A percentile compares a stretch with the other conserved stretches of the same genome.
phyloP scores from a whole-genome alignment of 768 basidiomycete genomes.

The Naganishia onofrii region DNA sequence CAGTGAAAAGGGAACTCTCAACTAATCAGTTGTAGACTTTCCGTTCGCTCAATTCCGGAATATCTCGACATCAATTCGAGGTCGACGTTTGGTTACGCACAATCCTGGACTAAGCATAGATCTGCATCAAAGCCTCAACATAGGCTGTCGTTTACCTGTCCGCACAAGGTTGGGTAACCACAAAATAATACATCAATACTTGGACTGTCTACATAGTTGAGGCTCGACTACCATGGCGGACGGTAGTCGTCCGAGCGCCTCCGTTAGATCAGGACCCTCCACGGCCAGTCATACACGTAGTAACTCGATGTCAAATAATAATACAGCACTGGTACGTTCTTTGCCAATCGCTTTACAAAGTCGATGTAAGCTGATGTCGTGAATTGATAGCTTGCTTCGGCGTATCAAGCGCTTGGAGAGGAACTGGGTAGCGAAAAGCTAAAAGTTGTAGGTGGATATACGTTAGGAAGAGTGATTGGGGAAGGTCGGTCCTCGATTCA shows the following conservation, averaged over 20 bases:
- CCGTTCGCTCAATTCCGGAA: neutral
- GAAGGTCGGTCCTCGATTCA: conserved; percentile 65
- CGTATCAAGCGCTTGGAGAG: conserved; percentile 95
- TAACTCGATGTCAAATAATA: conserved; percentile 20
- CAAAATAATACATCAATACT: neutral
- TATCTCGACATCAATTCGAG: neutral
- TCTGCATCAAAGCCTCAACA: neutral
- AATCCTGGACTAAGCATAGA: neutral
- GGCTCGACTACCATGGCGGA: neutral
- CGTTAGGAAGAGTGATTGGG: conserved; percentile 86
- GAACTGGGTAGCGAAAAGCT: conserved; percentile 88
- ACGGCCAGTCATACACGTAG: conserved; percentile 15
- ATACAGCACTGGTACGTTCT: conserved; percentile 18
- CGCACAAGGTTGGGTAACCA: neutral
- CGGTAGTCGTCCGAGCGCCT: neutral
- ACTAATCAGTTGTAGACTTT: neutral
- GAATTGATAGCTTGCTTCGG: conserved; percentile 70
- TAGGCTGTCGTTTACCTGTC: neutral
- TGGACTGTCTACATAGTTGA: neutral
- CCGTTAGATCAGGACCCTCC: neutral
- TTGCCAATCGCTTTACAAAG: neutral
- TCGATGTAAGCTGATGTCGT: neutral
- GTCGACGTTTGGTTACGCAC: neutral
- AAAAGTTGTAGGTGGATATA: conserved; percentile 90
- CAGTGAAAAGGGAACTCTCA: neutral